phyloP scores from a whole-genome alignment of 805 yeast species.

The Scheffersomyces spartinae region DNA sequence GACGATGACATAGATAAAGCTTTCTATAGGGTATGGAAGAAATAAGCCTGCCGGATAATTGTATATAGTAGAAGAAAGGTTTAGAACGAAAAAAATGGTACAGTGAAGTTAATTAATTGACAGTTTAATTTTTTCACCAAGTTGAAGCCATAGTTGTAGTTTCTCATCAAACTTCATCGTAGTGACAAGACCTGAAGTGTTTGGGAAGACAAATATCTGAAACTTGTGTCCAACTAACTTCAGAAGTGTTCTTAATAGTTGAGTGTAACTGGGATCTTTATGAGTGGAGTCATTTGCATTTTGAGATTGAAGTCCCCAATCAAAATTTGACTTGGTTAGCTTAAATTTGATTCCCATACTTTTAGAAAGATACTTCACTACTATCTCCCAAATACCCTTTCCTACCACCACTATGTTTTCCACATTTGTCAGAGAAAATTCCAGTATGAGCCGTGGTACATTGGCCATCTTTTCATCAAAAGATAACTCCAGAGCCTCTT shows the following conservation, averaged over 20 bases:
- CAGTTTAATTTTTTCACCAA: conserved; percentile 14
- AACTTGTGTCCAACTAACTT: conserved; percentile 7
- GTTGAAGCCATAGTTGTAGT: conserved; percentile 34
- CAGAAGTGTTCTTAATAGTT: conserved; percentile 9
- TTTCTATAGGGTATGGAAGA: conserved; percentile 23
- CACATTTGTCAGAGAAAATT: conserved; percentile 29
- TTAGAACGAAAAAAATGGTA: not conserved
- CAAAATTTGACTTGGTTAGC: conserved; percentile 21
- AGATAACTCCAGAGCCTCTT: conserved; percentile 42
- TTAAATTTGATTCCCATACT: conserved; percentile 15
- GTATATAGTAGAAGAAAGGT: not conserved
- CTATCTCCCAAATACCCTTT: conserved; percentile 62
- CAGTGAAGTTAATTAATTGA: not conserved
- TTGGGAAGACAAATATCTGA: conserved; percentile 51
- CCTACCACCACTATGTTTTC: conserved; percentile 49
- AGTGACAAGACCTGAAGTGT: conserved; percentile 63
- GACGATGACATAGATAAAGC: conserved; percentile 17
- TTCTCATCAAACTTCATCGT: conserved; percentile 33
- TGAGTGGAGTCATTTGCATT: not conserved
- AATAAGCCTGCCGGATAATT: conserved; percentile 1
- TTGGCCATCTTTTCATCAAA: conserved; percentile 40
- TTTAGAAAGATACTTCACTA: conserved; percentile 24
- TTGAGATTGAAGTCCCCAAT: conserved; percentile 38
- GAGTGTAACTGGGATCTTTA: conserved; percentile 11
- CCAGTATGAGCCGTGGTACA: conserved; percentile 39